Percentiles rank a stretch among this genome's conserved stretches.
Conservation (phyloP, 2,329 filamentous ascomycete species). For the Microsporum ferrugineum region DNA sequence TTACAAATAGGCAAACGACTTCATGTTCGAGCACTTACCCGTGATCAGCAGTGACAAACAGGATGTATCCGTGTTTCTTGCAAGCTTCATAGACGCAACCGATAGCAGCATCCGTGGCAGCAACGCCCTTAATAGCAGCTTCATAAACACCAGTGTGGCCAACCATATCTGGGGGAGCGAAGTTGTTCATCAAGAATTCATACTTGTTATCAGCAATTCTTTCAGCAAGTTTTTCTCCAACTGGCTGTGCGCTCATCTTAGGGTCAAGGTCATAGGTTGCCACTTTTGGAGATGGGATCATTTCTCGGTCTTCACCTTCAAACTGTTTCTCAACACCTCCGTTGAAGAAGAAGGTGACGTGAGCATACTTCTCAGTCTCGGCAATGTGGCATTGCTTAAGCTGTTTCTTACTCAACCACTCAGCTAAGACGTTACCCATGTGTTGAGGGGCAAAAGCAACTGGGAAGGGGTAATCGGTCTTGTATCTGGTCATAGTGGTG, state of each 20-base stretch:
- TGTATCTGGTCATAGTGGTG: constrained; percentile 98
- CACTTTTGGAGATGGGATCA: constrained; percentile 90
- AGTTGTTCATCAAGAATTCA: constrained; percentile 99
- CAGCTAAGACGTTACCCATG: constrained; percentile 97
- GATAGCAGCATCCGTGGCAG: constrained; percentile 87
- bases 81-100: constrained; percentile 84
- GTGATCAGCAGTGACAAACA: constrained; percentile 94
- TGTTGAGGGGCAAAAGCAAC: constrained; percentile 87
- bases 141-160: constrained; percentile 97
- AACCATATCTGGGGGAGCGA: constrained; percentile 98
- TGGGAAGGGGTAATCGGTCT: constrained; percentile 83
- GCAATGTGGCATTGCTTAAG: constrained; percentile 92
- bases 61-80: constrained; percentile 82
- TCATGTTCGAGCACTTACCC: constrained; percentile 43
- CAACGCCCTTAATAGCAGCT: constrained; percentile 72
- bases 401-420: constrained; percentile 83
- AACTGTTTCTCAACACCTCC: constrained; percentile 96
- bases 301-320: constrained; percentile 78
- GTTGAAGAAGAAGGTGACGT: constrained; percentile 99
- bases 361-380: constrained; percentile 98
- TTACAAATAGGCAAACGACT: background rate
- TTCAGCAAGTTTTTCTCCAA: constrained; percentile 82
- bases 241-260: constrained; percentile 86
- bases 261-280: constrained; percentile 90
- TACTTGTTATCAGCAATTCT: constrained; percentile 74